Percentiles rank a stretch among this genome's conserved stretches.
Evolutionary conservation across 352 stramenopile genomes (phyloP).

Genomic region (Phytophthora melonis): DNA sequence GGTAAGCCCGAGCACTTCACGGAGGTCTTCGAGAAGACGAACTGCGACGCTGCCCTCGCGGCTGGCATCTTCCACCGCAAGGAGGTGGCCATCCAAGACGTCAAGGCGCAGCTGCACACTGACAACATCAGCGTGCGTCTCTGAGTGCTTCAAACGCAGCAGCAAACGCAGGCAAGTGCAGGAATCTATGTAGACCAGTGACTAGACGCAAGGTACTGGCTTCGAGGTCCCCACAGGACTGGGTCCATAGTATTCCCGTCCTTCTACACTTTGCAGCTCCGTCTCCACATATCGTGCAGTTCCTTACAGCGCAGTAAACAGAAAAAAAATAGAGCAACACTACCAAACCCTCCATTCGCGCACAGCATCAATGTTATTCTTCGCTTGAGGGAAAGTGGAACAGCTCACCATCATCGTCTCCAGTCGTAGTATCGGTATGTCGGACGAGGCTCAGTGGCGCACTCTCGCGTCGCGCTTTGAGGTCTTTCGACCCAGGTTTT

Average conservation of each 20-base stretch:
- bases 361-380: background rate
- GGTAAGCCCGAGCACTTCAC: constrained; percentile 95
- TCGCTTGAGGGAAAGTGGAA: constrained; percentile 37
- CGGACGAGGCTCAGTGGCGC: constrained; percentile 14
- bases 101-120: constrained; percentile 92
- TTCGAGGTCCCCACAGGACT: constrained; percentile 9
- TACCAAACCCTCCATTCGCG: constrained; percentile 6
- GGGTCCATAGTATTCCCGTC: constrained; percentile 2
- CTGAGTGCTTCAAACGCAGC: constrained; percentile 34
- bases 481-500: constrained; percentile 1
- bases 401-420: constrained; percentile 19
- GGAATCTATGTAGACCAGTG: constrained; percentile 1
- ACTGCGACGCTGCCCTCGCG: constrained; percentile 96
- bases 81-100: constrained; percentile 95
- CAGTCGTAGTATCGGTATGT: constrained; percentile 3
- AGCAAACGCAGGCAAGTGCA: constrained; percentile 7
- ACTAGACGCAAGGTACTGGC: constrained; percentile 2
- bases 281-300: constrained; percentile 20
- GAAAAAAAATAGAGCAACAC: constrained; percentile 38
- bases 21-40: constrained; percentile 93
- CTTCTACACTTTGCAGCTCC: constrained; percentile 17
- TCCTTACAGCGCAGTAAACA: constrained; percentile 14
- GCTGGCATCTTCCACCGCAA: constrained; percentile 99
- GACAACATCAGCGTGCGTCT: constrained; percentile 78
- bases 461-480: constrained; percentile 8